A percentile compares a stretch with the other conserved stretches of the same genome.
Conservation (phyloP, 257 asterid genomes). For the Thymus quinquecostatus region DNA sequence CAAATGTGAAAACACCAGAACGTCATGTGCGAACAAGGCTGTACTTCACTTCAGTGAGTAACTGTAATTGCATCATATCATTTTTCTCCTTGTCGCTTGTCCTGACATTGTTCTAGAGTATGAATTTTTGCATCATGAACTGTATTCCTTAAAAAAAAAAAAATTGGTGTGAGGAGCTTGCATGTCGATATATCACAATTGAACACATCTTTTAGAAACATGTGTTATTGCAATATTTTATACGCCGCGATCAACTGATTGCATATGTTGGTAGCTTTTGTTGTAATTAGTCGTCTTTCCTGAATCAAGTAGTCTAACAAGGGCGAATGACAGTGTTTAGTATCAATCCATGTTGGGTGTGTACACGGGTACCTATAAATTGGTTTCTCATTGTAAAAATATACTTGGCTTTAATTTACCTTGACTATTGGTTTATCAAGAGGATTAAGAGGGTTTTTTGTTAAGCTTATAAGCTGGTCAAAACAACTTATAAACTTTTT, state of each 20-base stretch:
- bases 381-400: conserved; percentile 2
- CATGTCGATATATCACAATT: background rate
- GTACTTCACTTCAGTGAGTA: conserved; percentile 94
- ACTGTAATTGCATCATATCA: background rate
- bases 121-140: background rate
- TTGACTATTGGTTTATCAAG: background rate
- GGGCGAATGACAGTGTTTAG: conserved; percentile 6
- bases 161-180: conserved; percentile 4
- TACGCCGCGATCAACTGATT: background rate
- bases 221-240: background rate
- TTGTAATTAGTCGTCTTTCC: background rate
- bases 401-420: background rate
- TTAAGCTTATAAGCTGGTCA: no score
- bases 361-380: background rate
- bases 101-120: conserved; percentile 7
- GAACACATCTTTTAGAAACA: conserved; percentile 1
- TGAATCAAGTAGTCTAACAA: background rate
- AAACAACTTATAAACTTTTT: no score
- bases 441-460: background rate
- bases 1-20: conserved; percentile 94
- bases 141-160: background rate
- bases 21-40: conserved; percentile 98
- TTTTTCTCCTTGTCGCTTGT: conserved; percentile 14
- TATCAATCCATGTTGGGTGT: conserved; percentile 6
- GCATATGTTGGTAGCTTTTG: background rate